phyloP scores from a whole-genome alignment of 2,329 filamentous ascomycete species.

The Diaporthe citrichinensis region DNA sequence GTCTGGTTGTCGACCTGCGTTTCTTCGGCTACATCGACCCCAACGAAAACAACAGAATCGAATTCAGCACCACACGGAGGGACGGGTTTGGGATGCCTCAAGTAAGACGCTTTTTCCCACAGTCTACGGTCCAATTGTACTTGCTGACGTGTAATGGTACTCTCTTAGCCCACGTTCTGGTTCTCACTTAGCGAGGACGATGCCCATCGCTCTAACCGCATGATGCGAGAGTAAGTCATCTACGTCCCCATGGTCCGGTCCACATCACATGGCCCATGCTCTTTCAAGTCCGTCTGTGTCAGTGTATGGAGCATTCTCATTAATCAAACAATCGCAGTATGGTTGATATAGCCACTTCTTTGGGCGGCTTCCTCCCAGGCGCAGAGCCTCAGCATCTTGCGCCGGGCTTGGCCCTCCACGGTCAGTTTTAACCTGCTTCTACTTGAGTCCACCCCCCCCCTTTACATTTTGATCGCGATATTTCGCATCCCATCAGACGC shows the following conservation, averaged over 20 bases:
- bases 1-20: conserved; percentile 45
- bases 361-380: conserved; percentile 45
- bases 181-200: conserved; percentile 39
- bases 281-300: background rate
- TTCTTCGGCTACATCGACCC: conserved; percentile 44
- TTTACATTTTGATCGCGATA: background rate
- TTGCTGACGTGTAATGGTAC: conserved; percentile 33
- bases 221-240: conserved; percentile 47
- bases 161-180: conserved; percentile 43
- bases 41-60: conserved; percentile 37
- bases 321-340: conserved; percentile 41
- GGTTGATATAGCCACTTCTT: conserved; percentile 40
- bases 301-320: background rate
- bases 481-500: background rate
- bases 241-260: background rate
- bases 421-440: conserved; percentile 6
- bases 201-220: conserved; percentile 40
- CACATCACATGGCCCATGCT: background rate
- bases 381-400: conserved; percentile 44
- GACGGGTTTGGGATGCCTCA: conserved; percentile 25
- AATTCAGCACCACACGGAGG: background rate
- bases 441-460: background rate
- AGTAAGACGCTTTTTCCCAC: background rate
- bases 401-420: conserved; percentile 43
- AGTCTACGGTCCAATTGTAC: background rate